Percentiles rank a stretch among this genome's conserved stretches.
These are phyloP conservation scores for Chamaecrista fasciculata DNA, from an alignment of 306 rosid species.

Conservation along the genomic window DNA sequence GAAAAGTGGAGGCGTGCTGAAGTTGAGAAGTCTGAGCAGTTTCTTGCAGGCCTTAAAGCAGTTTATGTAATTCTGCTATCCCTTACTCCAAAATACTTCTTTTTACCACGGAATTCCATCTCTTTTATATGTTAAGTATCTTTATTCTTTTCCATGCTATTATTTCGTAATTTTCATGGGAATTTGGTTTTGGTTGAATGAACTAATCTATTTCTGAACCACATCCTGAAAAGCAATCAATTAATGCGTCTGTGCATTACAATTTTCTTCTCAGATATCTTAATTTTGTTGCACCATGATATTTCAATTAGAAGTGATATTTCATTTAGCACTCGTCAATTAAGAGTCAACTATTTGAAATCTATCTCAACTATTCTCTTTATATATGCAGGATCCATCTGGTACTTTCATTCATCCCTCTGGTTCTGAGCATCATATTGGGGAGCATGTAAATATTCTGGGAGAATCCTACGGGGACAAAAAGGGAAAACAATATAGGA, in stretches of 20 bases:
- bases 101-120: neutral
- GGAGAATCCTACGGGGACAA: slow-evolving; percentile 60
- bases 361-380: slow-evolving; percentile 25
- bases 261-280: neutral
- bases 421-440: slow-evolving; percentile 49
- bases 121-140: neutral
- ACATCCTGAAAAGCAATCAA: slow-evolving; percentile 2
- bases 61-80: slow-evolving; percentile 51
- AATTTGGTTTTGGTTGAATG: slow-evolving; percentile 4
- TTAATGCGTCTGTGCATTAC: neutral
- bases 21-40: slow-evolving; percentile 53
- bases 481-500: slow-evolving; percentile 65
- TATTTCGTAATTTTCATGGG: neutral
- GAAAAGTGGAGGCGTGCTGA: slow-evolving; percentile 96
- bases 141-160: neutral
- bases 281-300: slow-evolving; percentile 1
- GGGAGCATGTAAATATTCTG: slow-evolving; percentile 37
- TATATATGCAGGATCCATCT: slow-evolving; percentile 49
- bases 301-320: neutral
- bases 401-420: slow-evolving; percentile 64
- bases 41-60: slow-evolving; percentile 53
- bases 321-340: neutral
- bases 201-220: neutral
- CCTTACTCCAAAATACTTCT: slow-evolving; percentile 16
- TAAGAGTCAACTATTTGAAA: slow-evolving; percentile 8